Evolutionary conservation across 2,329 filamentous ascomycete genomes (phyloP), one percentile per base, ranked within the genome.

Genomic region (Fusarium sp.): DNA sequence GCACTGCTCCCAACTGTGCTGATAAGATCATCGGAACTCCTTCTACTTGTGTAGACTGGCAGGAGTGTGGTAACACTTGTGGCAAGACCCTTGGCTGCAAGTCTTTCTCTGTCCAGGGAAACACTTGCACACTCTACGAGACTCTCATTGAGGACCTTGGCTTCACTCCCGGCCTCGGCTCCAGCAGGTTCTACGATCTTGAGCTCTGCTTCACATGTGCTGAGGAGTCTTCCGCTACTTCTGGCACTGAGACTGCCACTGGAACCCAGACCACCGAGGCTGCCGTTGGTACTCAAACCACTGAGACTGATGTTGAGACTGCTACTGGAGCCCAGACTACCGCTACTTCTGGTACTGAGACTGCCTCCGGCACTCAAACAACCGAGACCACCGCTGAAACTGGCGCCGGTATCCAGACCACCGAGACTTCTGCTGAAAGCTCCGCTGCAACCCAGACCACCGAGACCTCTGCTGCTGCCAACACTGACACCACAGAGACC

Each of bases 191-290:
- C 48, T 70, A 70, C 22, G 62, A 70, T 15, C 66, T 69, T 16
- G 66, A 69, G 24, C 41, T 48, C 13, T 69, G 66, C 65, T 69
- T 69, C n/a, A 57, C 60, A n/a, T 69, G 66, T 25, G 66, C 62
- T 25, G 62, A 67, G 20, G 65, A 52, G 29, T n/a, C 57, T 10
- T 54, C 20, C 25, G 61, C 59, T 29, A 60, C 65, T 12, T 52
- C 58, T 48, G 48, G 29, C 22, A 16, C 32, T 16, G 47, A 30
- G 16, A 38, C 22, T 43, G 22, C 20, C 7, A 34, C 32, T 16
- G 30, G 38, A 5, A 29, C 27, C 4, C 43, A 66, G 22, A 56
- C 52, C 8, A 43, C 52, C 5, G 27, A 27, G 27, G 11, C 27
- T 5, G 32, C 32, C 9, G 32, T 16, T 18, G 64, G 38, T 20